These are phyloP conservation scores for Grosmannia clavigera DNA, from an alignment of 2,329 filamentous ascomycete genomes.

Conservation along the genomic window DNA sequence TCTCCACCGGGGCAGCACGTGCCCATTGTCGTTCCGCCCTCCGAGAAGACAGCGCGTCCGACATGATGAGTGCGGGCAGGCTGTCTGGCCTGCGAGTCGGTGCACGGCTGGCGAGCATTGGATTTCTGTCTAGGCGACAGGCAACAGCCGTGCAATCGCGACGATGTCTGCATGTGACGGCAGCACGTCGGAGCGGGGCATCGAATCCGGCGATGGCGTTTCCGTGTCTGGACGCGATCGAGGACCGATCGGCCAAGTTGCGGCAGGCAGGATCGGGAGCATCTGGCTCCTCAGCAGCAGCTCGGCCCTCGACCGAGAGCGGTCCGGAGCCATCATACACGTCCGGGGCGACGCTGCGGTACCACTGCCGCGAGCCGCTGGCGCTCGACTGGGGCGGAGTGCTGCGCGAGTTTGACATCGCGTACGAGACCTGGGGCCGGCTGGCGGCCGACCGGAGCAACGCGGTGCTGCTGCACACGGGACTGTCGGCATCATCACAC, in stretches of 20 bases:
- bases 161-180: constrained; percentile 12
- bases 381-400: constrained; percentile 90
- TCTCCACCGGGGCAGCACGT: not conserved
- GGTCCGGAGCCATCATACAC: constrained; percentile 94
- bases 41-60: not conserved
- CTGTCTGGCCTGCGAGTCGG: not conserved
- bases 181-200: constrained; percentile 25
- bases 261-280: constrained; percentile 15
- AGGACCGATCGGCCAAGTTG: constrained; percentile 64
- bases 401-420: constrained; percentile 77
- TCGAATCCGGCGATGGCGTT: constrained; percentile 83
- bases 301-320: constrained; percentile 42
- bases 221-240: constrained; percentile 77
- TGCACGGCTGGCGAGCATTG: not conserved
- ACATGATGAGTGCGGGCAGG: not conserved
- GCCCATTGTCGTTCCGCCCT: not conserved
- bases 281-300: not conserved
- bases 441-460: constrained; percentile 75
- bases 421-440: constrained; percentile 84
- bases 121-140: not conserved
- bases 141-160: not conserved
- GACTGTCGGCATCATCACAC: constrained; percentile 92
- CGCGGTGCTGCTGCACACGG: constrained; percentile 84
- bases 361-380: constrained; percentile 61
- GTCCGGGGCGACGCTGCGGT: constrained; percentile 68